Base-by-base conservation (phyloP, 192 early-diverging fungal species). In the Phycomyces blakesleeanus region DNA sequence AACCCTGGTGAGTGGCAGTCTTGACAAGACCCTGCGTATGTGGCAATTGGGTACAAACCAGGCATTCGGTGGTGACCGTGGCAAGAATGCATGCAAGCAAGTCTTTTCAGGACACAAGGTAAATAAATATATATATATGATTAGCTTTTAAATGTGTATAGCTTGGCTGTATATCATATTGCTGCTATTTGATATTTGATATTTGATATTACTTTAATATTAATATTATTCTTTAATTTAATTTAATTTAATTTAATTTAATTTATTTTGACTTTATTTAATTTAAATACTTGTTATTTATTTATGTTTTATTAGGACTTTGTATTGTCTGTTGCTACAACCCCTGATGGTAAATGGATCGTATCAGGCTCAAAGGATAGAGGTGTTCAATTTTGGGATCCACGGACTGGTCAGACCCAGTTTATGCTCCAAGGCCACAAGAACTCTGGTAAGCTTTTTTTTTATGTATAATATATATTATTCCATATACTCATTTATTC, bases 401-500 rank as follows among this genome's bases (percentile, higher is more conserved):
- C 91, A 27, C 80, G 78, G 34, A 84, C 81, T 4, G 84, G 76
- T 26, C 78, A 83, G 63, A 86, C 82, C 29, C 87, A 89, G 64
- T 89, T 90, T 59, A 90, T 90, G 88, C 76, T 99, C 60, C 91
- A 91, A 65, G 97, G 97, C 27, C 97, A 99, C 68, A 96, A 96
- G 77, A 98, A 99, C 74, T 97, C 95, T 60, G 89, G 89, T 92
- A 72, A 51, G 55, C 53, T 22, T 25, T 68, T n/a, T n/a, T n/a
- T n/a, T n/a, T n/a, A n/a, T n/a, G n/a, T 53, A 61, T 21, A 21
- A 25, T 1, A 29, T 18, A 37, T 50, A 24, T 51, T 25, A 37
- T 51, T 0, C 8, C 3, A 26, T 27, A 6, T 27, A 52, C 37
- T n/a, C 27, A 59, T 16, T 42, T 21, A 12, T 55, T 22, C 11